phyloP scores from a whole-genome alignment of 495 filamentous ascomycete species.

The Penicillium angulare region DNA sequence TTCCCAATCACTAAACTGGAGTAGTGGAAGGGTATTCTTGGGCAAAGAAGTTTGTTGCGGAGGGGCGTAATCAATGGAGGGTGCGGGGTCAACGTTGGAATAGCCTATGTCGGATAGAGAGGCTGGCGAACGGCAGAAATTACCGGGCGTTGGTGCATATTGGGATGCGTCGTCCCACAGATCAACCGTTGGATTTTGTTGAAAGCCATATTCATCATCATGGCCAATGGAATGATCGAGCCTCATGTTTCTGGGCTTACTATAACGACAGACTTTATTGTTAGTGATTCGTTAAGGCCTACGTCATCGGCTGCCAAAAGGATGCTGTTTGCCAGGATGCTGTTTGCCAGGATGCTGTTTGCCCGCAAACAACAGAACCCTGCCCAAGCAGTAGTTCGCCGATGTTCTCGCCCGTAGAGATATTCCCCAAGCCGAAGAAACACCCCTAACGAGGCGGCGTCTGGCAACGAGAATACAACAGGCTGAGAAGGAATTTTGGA shows the following conservation, averaged over 20 bases:
- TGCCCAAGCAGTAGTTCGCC: background rate
- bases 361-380: conserved; percentile 6
- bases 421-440: background rate
- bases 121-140: conserved; percentile 6
- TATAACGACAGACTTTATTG: conserved; percentile 6
- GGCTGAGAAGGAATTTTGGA: too few species aligned
- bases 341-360: conserved; percentile 6
- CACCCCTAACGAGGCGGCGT: background rate
- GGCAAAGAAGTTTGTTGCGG: conserved; percentile 4
- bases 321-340: conserved; percentile 5
- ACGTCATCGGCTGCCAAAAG: conserved; percentile 4
- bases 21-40: conserved; percentile 12
- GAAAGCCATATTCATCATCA: background rate
- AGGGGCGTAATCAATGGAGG: conserved; percentile 5
- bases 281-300: conserved; percentile 4
- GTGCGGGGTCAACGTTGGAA: conserved; percentile 2
- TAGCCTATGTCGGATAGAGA: conserved; percentile 5
- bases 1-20: conserved; percentile 14
- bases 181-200: conserved; percentile 1
- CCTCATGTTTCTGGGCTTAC: conserved; percentile 27
- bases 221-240: background rate
- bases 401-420: background rate
- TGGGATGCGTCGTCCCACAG: background rate
- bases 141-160: conserved; percentile 6
- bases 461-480: background rate